Conservation (phyloP, 2,329 filamentous ascomycete genomes). For the Aspergillus sp. region DNA sequence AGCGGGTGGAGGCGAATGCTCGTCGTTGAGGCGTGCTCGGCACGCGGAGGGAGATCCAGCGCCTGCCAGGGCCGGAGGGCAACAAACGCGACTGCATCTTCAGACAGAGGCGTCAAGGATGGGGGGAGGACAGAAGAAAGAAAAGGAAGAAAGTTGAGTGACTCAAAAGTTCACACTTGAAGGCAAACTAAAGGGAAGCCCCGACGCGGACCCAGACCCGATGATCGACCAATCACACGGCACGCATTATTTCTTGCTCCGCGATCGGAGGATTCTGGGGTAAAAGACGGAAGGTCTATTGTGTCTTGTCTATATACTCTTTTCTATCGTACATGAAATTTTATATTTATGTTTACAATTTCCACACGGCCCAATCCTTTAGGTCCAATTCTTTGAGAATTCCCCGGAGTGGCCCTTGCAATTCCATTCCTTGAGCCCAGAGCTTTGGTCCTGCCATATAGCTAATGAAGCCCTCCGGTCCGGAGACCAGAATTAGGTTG, state of each 20-base stretch:
- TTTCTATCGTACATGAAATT: background rate
- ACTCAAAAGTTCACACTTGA: background rate
- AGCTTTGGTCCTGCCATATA: conserved; percentile 77
- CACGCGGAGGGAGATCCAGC: conserved; percentile 27
- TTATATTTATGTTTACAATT: conserved; percentile 47
- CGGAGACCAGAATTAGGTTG: conserved; percentile 76
- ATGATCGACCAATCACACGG: conserved; percentile 20
- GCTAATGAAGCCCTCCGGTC: conserved; percentile 84
- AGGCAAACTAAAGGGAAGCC: no score
- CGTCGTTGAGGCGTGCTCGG: conserved; percentile 29
- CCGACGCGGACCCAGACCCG: background rate
- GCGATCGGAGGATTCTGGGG: conserved; percentile 16
- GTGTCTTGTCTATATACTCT: background rate
- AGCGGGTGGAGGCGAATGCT: conserved; percentile 32
- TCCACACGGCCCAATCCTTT: conserved; percentile 60
- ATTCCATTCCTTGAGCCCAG: conserved; percentile 71
- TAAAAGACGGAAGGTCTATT: background rate
- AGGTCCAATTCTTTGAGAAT: conserved; percentile 63
- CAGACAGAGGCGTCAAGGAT: background rate
- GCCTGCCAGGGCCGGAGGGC: conserved; percentile 23
- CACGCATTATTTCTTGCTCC: conserved; percentile 19
- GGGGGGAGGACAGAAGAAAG: background rate
- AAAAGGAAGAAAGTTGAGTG: background rate
- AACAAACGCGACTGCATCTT: conserved; percentile 24
- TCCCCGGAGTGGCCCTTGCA: conserved; percentile 73